These are phyloP conservation scores for Ustilago cynodontis DNA, from an alignment of 1,284 basidiomycete genomes.

Conservation along the genomic window DNA sequence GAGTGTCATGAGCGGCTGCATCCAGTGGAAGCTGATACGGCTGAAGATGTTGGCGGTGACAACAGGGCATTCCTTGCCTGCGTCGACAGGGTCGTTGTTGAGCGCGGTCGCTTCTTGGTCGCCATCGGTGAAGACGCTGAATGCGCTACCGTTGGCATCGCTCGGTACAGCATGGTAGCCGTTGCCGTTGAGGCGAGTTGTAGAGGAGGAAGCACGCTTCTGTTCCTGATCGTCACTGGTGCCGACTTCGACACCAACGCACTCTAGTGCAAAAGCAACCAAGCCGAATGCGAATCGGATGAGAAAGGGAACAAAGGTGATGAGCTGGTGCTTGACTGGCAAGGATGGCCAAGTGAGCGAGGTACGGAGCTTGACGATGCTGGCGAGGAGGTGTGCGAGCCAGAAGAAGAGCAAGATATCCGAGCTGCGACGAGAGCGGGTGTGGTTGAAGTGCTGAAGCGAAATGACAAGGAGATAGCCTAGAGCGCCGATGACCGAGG, in stretches of 20 bases:
- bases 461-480: slow-evolving; percentile 65
- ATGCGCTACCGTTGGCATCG: slow-evolving; percentile 41
- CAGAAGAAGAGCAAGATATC: slow-evolving; percentile 84
- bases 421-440: slow-evolving; percentile 81
- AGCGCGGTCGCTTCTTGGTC: slow-evolving; percentile 67
- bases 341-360: slow-evolving; percentile 46
- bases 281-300: slow-evolving; percentile 53
- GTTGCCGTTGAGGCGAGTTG: slow-evolving; percentile 19
- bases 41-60: slow-evolving; percentile 74
- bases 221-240: slow-evolving; percentile 16
- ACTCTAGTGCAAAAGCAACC: slow-evolving; percentile 60
- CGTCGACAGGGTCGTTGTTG: slow-evolving; percentile 76
- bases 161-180: slow-evolving; percentile 30
- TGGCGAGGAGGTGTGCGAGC: slow-evolving; percentile 77
- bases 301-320: slow-evolving; percentile 54
- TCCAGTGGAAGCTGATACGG: slow-evolving; percentile 78
- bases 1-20: slow-evolving; percentile 77
- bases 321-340: slow-evolving; percentile 43
- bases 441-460: slow-evolving; percentile 76
- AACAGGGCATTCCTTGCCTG: slow-evolving; percentile 74
- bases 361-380: slow-evolving; percentile 75
- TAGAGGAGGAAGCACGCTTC: slow-evolving; percentile 6
- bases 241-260: slow-evolving; percentile 58
- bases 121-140: slow-evolving; percentile 50
- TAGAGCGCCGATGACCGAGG: slow-evolving; percentile 20